Evolutionary conservation across 306 rosid genomes (phyloP).

Genomic region (Quercus berberidifolia): DNA sequence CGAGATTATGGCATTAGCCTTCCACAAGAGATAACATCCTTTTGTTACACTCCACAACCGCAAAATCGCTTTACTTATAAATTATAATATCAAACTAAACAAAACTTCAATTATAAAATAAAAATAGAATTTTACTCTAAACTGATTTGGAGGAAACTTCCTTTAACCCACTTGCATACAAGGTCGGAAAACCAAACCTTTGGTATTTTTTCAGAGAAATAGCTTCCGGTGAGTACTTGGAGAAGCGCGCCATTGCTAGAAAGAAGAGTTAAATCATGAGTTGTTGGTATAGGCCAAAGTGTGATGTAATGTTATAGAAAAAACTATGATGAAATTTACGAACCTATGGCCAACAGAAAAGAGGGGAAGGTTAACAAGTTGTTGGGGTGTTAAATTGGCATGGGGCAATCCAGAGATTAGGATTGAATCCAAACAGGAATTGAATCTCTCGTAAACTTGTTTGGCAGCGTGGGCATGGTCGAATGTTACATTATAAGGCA

Average conservation of each 20-base stretch:
- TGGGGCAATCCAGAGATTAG: slow-evolving; percentile 65
- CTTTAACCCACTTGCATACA: too few relatives aligned
- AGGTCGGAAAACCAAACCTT: slow-evolving; percentile 38
- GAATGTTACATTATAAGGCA: slow-evolving; percentile 91
- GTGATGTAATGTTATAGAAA: not conserved
- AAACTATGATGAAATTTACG: not conserved
- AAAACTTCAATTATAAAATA: slow-evolving; percentile 1
- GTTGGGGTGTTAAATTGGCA: slow-evolving; percentile 56
- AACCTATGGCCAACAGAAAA: slow-evolving; percentile 94
- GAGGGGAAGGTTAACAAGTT: slow-evolving; percentile 62
- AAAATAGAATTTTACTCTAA: too few relatives aligned
- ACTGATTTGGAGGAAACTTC: too few relatives aligned
- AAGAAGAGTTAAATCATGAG: not conserved
- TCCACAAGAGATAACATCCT: slow-evolving; percentile 41
- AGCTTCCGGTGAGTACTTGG: slow-evolving; percentile 50
- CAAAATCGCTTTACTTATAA: not conserved
- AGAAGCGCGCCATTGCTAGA: slow-evolving; percentile 55
- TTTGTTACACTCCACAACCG: slow-evolving; percentile 15
- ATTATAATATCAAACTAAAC: slow-evolving; percentile 13
- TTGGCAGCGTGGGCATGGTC: slow-evolving; percentile 71
- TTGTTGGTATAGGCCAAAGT: not conserved
- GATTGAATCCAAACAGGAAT: slow-evolving; percentile 60
- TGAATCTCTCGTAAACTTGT: slow-evolving; percentile 76
- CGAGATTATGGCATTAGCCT: slow-evolving; percentile 91
- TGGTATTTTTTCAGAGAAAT: slow-evolving; percentile 41